Base-by-base conservation (phyloP, 1,284 basidiomycete genomes). In the Ustilago loliicola region DNA sequence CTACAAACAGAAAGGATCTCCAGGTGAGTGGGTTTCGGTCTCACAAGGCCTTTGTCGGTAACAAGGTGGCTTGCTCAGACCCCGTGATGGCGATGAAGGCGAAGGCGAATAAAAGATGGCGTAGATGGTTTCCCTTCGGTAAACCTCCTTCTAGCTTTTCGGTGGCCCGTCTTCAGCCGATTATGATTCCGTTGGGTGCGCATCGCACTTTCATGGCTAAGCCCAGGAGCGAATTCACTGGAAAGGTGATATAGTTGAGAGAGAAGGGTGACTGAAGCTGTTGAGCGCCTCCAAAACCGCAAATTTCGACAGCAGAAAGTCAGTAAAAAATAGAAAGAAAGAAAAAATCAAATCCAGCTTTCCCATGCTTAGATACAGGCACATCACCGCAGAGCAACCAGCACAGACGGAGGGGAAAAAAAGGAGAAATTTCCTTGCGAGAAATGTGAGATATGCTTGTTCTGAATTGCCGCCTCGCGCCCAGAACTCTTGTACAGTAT, bases 401-500 rank as follows among this genome's bases (percentile, higher is more conserved):
- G n/a, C n/a, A n/a, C n/a, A 45, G 19, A 45, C 7, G 15, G 40
- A 45, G 19, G 34, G 34, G 34, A 6, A 36, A 36, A 36, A n/a
- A 38, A 10, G 17, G 17, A 7, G 36, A 42, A 42, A 42, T 42
- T 42, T 48, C 25, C 27, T 27, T 27, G 27, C 27, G n/a, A 27
- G n/a, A 17, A 21, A 50, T 32, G 30, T 34, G 30, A 53, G 51
- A 53, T n/a, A n/a, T 53, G 23, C 40, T 42, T 19, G 25, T 27
- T 42, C 21, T 38, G 21, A 30, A 25, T 57, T 32, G 55, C 55
- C 55, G 55, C 55, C 40, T 34, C 23, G 55, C 38, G 55, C 40
- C 55, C 36, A 45, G 38, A 42, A 55, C 25, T 56, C 30, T 38
- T 15, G 3, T 38, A 11, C 32, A 7, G 19, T 50, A 27, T 50